phyloP scores from a whole-genome alignment of 164 flowering plant species.

The Vitis rotundifolia region DNA sequence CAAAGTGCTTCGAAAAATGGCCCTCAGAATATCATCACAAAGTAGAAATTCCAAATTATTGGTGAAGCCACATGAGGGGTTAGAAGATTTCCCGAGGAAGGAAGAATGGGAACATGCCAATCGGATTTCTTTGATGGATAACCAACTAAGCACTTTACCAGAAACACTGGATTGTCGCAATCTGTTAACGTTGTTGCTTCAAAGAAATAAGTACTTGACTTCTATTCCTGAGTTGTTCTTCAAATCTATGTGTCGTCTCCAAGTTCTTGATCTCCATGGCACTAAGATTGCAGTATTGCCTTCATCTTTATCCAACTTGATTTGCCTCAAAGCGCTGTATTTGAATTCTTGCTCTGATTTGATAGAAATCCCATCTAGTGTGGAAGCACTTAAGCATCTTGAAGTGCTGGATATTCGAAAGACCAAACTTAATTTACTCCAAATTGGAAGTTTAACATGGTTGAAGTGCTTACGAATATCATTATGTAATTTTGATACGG shows the following conservation, averaged over 20 bases:
- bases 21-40: slow-evolving; percentile 10
- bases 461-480: slow-evolving; percentile 20
- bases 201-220: slow-evolving; percentile 5
- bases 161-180: slow-evolving; percentile 11
- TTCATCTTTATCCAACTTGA: slow-evolving; percentile 14
- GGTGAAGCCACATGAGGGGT: slow-evolving; percentile 11
- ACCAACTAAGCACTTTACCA: slow-evolving; percentile 13
- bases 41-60: neutral
- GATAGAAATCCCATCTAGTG: neutral
- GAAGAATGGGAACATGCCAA: slow-evolving; percentile 16
- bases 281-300: slow-evolving; percentile 25
- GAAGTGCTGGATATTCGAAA: slow-evolving; percentile 13
- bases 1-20: slow-evolving; percentile 16
- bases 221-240: slow-evolving; percentile 21
- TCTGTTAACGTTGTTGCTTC: slow-evolving; percentile 24
- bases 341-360: slow-evolving; percentile 13
- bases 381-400: neutral
- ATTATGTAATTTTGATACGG: neutral
- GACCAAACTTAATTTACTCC: neutral
- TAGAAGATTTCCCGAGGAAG: neutral
- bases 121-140: slow-evolving; percentile 23
- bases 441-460: neutral
- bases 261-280: slow-evolving; percentile 17
- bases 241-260: slow-evolving; percentile 19
- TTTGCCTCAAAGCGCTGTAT: slow-evolving; percentile 23